Conservation (phyloP, 257 asterid species). For the Ajuga chamaepitys region DNA sequence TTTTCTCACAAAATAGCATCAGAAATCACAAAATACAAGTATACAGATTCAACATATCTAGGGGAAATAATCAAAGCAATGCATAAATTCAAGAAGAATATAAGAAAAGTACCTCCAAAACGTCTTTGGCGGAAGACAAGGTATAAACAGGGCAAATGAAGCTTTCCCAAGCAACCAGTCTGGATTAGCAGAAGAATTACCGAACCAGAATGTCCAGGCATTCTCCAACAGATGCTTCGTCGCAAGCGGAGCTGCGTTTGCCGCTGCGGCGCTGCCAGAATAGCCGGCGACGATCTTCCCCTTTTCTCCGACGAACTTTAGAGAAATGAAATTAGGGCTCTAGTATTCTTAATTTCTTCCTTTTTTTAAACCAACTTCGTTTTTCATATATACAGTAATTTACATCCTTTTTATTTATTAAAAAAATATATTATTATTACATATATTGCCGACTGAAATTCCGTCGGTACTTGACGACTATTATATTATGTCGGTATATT, state of each 20-base stretch:
- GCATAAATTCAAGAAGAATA: not conserved
- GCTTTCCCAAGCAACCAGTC: conserved; percentile 43
- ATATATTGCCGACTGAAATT: no score
- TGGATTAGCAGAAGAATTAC: conserved; percentile 34
- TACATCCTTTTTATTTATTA: no score
- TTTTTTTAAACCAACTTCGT: no score
- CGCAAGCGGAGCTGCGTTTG: not conserved
- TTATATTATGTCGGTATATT: no score
- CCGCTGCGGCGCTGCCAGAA: conserved; percentile 5
- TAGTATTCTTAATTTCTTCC: no score
- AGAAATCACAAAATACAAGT: not conserved
- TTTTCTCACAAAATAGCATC: no score
- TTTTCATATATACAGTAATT: no score
- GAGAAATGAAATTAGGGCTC: no score
- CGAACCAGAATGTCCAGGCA: conserved; percentile 52
- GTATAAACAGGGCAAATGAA: conserved; percentile 40
- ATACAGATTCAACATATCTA: not conserved
- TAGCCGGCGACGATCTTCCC: conserved; percentile 19
- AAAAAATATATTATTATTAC: no score
- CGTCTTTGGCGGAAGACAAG: conserved; percentile 37
- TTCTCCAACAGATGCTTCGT: conserved; percentile 35
- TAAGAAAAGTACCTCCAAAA: conserved; percentile 39
- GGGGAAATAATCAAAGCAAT: not conserved
- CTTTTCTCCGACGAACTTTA: conserved; percentile 13
- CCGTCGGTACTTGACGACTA: no score